Evolutionary conservation across 2,329 filamentous ascomycete species (phyloP).

Genomic region (Coniochaeta sp.): DNA sequence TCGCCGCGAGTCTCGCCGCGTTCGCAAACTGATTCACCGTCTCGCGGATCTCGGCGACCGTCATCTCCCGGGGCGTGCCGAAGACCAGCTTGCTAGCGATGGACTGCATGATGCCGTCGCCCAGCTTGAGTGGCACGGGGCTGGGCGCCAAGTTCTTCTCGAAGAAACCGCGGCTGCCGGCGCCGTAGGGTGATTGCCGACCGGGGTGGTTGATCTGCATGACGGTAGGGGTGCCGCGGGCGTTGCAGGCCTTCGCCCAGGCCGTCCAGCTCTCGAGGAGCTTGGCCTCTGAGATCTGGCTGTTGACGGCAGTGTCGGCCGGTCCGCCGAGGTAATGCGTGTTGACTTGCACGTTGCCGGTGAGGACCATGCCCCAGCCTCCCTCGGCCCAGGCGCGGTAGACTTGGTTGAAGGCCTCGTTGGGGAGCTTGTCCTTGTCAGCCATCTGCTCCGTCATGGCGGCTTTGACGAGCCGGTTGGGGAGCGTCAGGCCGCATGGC

Average conservation of each 20-base stretch:
- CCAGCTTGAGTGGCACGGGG: conserved; percentile 33
- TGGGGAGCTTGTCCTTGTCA: conserved; percentile 33
- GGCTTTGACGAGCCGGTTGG: conserved; percentile 45
- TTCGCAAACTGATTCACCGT: conserved; percentile 45
- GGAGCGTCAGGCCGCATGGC: conserved; percentile 45
- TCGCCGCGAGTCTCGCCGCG: conserved; percentile 37
- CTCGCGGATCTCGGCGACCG: conserved; percentile 40
- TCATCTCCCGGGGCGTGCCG: conserved; percentile 51
- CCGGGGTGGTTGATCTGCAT: conserved; percentile 58
- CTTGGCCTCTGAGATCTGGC: conserved; percentile 16
- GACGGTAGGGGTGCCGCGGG: conserved; percentile 40
- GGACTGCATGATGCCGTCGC: conserved; percentile 24
- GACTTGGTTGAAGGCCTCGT: conserved; percentile 29
- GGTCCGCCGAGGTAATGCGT: conserved; percentile 25
- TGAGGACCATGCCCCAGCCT: conserved; percentile 45
- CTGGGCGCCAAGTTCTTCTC: conserved; percentile 36
- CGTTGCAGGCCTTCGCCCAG: conserved; percentile 40
- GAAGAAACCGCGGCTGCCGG: conserved; percentile 33
- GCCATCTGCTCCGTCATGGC: conserved; percentile 40
- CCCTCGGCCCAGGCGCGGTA: conserved; percentile 47
- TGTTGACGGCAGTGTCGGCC: conserved; percentile 25
- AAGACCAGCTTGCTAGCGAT: conserved; percentile 29
- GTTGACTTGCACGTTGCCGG: conserved; percentile 40
- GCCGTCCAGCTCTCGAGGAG: conserved; percentile 27
- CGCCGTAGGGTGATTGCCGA: conserved; percentile 32